These are phyloP conservation scores for Cladosporium austrohemisphaericum DNA, from an alignment of 2,329 filamentous ascomycete species.

Conservation along the genomic window DNA sequence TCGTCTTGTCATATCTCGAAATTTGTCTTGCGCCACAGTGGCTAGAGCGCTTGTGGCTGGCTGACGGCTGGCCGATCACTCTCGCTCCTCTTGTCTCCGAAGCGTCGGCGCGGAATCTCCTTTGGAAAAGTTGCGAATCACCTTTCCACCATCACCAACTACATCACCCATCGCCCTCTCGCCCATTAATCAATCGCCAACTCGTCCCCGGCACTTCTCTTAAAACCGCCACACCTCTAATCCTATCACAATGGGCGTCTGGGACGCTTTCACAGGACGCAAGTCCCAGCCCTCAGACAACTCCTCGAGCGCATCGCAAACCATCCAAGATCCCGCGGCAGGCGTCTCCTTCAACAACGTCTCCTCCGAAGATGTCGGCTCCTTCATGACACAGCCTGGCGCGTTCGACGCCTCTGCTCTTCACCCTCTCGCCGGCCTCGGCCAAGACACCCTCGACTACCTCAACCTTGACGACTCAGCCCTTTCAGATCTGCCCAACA, in stretches of 20 bases:
- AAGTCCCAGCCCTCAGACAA: constrained; percentile 46
- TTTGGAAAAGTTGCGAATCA: constrained; percentile 13
- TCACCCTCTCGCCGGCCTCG: constrained; percentile 88
- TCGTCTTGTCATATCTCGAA: constrained; percentile 1
- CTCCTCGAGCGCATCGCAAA: constrained; percentile 35
- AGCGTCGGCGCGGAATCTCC: constrained; percentile 7
- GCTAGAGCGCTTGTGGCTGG: too few relatives aligned
- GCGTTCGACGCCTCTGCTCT: constrained; percentile 84
- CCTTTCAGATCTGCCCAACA: constrained; percentile 79
- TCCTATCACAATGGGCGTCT: constrained; percentile 48
- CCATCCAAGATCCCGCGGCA: constrained; percentile 42
- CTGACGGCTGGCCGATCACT: constrained; percentile 6
- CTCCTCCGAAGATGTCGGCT: constrained; percentile 70
- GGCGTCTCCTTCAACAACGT: constrained; percentile 52
- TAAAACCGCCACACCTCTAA: neutral
- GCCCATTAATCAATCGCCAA: neutral
- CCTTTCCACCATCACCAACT: neutral
- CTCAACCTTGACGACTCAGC: constrained; percentile 88
- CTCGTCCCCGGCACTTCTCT: neutral
- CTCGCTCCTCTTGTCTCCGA: neutral
- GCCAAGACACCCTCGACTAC: constrained; percentile 92
- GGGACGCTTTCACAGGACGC: constrained; percentile 60
- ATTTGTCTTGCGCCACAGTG: constrained; percentile 10
- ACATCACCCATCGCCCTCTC: constrained; percentile 4
- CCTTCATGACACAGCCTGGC: constrained; percentile 73